These are phyloP conservation scores for Deakozyma indianensis DNA, from an alignment of 805 yeast species.

Conservation along the genomic window DNA sequence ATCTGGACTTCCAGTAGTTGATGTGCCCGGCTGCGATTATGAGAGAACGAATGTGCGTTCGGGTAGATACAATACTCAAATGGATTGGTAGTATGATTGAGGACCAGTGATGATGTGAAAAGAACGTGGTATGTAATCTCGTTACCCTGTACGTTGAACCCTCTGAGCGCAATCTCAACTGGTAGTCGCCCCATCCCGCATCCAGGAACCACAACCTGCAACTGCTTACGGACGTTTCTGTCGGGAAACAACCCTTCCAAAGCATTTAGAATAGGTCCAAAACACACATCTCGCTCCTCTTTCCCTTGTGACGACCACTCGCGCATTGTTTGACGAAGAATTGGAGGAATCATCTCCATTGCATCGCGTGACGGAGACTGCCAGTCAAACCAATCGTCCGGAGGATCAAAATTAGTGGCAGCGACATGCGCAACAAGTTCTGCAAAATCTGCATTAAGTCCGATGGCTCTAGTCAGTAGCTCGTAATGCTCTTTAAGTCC, in stretches of 20 bases:
- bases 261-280: constrained; percentile 34
- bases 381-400: constrained; percentile 10
- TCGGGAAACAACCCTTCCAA: constrained; percentile 23
- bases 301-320: constrained; percentile 59
- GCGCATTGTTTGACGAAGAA: constrained; percentile 53
- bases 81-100: constrained; percentile 10
- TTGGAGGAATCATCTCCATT: constrained; percentile 38
- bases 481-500: neutral
- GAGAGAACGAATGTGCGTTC: constrained; percentile 52
- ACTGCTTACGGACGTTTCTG: constrained; percentile 11
- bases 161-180: constrained; percentile 38
- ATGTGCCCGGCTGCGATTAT: constrained; percentile 33
- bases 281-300: constrained; percentile 41
- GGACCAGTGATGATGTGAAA: constrained; percentile 28
- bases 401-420: constrained; percentile 12
- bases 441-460: constrained; percentile 8
- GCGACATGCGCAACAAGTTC: constrained; percentile 11
- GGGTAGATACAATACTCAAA: constrained; percentile 18
- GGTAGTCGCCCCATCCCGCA: constrained; percentile 80
- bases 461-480: neutral
- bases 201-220: constrained; percentile 61
- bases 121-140: constrained; percentile 77
- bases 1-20: constrained; percentile 37
- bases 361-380: constrained; percentile 22
- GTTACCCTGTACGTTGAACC: constrained; percentile 50